These are phyloP conservation scores for Raffaelea ambrosiae DNA, from an alignment of 2,329 filamentous ascomycete genomes.

Conservation along the genomic window DNA sequence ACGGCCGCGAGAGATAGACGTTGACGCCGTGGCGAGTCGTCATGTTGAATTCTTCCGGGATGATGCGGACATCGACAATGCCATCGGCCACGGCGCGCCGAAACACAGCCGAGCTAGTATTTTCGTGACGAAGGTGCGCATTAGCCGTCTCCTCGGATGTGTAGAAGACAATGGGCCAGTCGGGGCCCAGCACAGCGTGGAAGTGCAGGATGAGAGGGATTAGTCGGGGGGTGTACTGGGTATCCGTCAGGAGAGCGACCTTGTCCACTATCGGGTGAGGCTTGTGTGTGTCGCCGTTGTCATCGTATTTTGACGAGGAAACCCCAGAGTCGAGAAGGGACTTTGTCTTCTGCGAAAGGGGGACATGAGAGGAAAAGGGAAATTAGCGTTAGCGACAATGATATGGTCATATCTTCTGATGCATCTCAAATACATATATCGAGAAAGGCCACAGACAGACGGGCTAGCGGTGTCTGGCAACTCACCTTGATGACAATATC, in stretches of 20 bases:
- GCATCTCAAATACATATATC: too few species aligned
- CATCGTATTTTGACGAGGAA: background rate
- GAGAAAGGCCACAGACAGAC: background rate
- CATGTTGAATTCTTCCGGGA: constrained; percentile 26
- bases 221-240: constrained; percentile 36
- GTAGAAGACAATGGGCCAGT: constrained; percentile 35
- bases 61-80: constrained; percentile 27
- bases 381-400: background rate
- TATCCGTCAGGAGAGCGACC: constrained; percentile 19
- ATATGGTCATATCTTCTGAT: too few species aligned
- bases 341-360: constrained; percentile 2
- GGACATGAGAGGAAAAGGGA: background rate
- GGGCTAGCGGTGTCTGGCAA: background rate
- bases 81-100: constrained; percentile 24
- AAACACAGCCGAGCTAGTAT: constrained; percentile 22
- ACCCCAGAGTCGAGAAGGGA: constrained; percentile 3
- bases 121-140: background rate
- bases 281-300: background rate
- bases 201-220: constrained; percentile 23
- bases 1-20: constrained; percentile 23
- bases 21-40: constrained; percentile 26
- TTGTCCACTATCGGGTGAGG: constrained; percentile 8
- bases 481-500: constrained; percentile 6
- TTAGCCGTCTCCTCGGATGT: constrained; percentile 23
- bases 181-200: constrained; percentile 26